These are phyloP conservation scores for Globisporangium irregulare DNA, from an alignment of 352 stramenopile species.

Conservation along the genomic window DNA sequence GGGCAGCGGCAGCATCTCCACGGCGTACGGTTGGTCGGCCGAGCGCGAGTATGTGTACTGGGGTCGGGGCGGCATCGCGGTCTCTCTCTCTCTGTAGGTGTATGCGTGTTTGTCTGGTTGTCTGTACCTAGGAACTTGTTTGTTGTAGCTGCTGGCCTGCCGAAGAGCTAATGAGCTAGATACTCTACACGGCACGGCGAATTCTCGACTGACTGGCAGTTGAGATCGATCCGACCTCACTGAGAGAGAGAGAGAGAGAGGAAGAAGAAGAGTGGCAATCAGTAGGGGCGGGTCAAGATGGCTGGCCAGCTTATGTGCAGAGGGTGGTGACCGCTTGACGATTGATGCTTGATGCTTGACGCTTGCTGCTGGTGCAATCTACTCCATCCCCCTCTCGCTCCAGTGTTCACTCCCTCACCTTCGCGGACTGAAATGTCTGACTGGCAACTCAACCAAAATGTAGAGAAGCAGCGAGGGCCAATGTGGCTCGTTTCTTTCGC, in stretches of 20 bases:
- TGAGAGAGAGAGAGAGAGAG: neutral
- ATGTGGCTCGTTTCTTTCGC: neutral
- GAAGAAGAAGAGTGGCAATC: constrained; percentile 2
- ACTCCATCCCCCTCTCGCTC: neutral
- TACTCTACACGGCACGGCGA: neutral
- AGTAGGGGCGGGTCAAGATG: neutral
- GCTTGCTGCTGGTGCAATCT: neutral
- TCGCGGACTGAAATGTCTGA: neutral
- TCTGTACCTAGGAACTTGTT: neutral
- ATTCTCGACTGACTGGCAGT: neutral
- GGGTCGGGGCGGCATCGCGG: constrained; percentile 7
- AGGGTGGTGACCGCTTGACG: neutral
- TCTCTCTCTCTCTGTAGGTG: too few relatives aligned
- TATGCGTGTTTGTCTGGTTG: neutral
- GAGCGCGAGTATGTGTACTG: constrained; percentile 46
- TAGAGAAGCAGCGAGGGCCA: too few relatives aligned
- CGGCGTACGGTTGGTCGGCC: constrained; percentile 45
- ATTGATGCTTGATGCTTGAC: too few relatives aligned
- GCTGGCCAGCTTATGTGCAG: neutral
- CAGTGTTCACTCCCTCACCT: neutral
- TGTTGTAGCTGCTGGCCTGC: neutral
- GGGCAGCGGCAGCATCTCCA: constrained; percentile 40
- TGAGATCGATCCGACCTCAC: neutral
- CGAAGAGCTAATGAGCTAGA: neutral
- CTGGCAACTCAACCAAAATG: too few relatives aligned